A percentile compares a stretch with the other conserved stretches of the same genome.
These are phyloP conservation scores for Malus orientalis DNA, from an alignment of 306 rosid species.

Conservation along the genomic window DNA sequence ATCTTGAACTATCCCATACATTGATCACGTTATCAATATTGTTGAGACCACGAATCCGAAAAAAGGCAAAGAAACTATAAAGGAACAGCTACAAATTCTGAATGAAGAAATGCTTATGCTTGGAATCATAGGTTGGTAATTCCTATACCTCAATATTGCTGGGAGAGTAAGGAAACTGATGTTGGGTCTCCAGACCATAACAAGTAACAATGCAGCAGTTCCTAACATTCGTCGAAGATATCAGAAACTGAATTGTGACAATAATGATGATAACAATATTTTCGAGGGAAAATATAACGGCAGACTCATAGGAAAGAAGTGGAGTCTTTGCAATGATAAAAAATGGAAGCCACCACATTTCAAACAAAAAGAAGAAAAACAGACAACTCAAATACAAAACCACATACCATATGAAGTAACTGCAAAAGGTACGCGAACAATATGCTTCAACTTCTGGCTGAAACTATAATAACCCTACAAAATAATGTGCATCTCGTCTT, in stretches of 20 bases:
- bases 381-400: constrained; percentile 13
- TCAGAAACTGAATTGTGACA: neutral
- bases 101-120: neutral
- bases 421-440: constrained; percentile 88
- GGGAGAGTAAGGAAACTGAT: constrained; percentile 66
- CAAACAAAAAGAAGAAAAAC: neutral
- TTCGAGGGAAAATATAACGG: neutral
- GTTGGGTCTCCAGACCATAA: constrained; percentile 85
- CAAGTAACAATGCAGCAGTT: constrained; percentile 92
- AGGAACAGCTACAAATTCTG: neutral
- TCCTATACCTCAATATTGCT: constrained; percentile 58
- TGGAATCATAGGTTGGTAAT: neutral
- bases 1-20: neutral
- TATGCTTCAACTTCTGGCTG: constrained; percentile 97
- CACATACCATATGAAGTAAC: constrained; percentile 83
- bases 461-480: constrained; percentile 95
- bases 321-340: neutral
- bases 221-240: constrained; percentile 43
- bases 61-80: neutral
- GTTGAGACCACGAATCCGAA: neutral
- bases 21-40: neutral
- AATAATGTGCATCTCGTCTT: neutral
- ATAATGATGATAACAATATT: neutral
- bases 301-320: neutral
- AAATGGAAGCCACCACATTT: neutral